Evolutionary conservation across 2,329 filamentous ascomycete genomes (phyloP), one percentile per base, ranked within the genome.

Genomic region (Samsoniella hepiali): DNA sequence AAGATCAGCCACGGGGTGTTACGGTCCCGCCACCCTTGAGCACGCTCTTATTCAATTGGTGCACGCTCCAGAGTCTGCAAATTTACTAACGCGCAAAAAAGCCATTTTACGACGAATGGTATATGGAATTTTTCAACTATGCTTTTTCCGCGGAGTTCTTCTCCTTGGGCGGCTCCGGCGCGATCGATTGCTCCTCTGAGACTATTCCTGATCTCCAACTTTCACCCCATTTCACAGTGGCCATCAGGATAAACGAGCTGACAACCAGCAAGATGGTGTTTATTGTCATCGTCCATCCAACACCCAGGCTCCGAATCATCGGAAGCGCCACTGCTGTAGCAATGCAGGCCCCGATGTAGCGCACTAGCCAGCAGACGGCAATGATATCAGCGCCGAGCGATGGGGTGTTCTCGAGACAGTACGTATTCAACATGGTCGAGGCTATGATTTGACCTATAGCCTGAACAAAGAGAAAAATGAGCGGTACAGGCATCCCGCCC

Each of bases 221-320:
- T 63, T 76, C 72, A 15, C 79, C 79, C 72, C 76, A 75, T 50
- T 68, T 72, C 63, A 80, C 75, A 6, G 76, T 73, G 11, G 75
- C 71, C 67, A 74, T 71, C 5, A 77, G 71, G 32, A 74, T 76
- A 22, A 74, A 49, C 3, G 77, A 70, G 34, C 77, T 75, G n/a
- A 69, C 62, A 17, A 77, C 67, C 61, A 81, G 64, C 56, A 79
- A 74, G 5, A 70, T 65, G 4, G 72, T 70, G 11, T 76, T 78
- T 63, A 93, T 88, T 1, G 90, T 93, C 53, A 83, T 88, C 72
- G 93, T 93, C 89, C 90, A 93, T 0, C 91, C 91, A 0, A 94
- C 87, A 3, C 91, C 91, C 62, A 95, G 88, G 36, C 75, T 77
- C 65, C 92, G 79, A n/a, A 93, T 82, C 1, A 88, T 89, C 0